phyloP scores from a whole-genome alignment of 441 rosid species.

The Erysimum pusillum region DNA sequence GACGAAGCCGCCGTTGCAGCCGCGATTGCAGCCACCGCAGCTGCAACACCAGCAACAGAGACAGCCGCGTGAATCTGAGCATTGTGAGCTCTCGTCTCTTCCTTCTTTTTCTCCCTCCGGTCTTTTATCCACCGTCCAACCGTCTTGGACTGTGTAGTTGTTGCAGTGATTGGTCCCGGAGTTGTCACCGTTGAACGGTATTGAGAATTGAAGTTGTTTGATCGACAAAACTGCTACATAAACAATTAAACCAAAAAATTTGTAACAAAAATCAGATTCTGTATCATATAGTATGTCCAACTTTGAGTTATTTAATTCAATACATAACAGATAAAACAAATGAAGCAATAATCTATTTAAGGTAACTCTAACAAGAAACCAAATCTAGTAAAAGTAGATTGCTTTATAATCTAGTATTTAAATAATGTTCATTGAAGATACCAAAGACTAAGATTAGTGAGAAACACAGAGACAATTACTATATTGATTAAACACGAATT shows the following conservation, averaged over 20 bases:
- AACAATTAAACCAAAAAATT: background rate
- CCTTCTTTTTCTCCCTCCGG: constrained; percentile 90
- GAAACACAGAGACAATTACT: too few relatives aligned
- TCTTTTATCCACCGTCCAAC: constrained; percentile 95
- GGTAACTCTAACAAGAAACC: constrained; percentile 10
- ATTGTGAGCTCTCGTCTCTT: constrained; percentile 82
- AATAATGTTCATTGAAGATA: constrained; percentile 7
- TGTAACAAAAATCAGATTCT: background rate
- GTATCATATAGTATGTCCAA: background rate
- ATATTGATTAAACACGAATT: background rate
- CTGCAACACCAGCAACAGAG: constrained; percentile 89
- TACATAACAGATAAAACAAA: background rate
- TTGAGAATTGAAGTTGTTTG: constrained; percentile 50
- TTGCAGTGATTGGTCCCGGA: constrained; percentile 46
- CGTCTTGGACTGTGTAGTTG: constrained; percentile 70
- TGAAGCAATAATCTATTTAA: background rate
- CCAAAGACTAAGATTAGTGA: constrained; percentile 1
- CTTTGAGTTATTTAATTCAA: background rate
- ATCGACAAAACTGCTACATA: constrained; percentile 67
- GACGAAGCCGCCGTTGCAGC: constrained; percentile 87
- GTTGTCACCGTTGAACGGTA: constrained; percentile 56
- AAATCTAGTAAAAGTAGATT: constrained; percentile 9
- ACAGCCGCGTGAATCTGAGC: constrained; percentile 95
- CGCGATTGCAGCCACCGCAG: constrained; percentile 91
- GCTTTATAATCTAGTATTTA: background rate